Percentiles rank a stretch among this genome's conserved stretches.
phyloP scores from a whole-genome alignment of 2,329 filamentous ascomycete species.

The Penicillium aurantiogriseum region DNA sequence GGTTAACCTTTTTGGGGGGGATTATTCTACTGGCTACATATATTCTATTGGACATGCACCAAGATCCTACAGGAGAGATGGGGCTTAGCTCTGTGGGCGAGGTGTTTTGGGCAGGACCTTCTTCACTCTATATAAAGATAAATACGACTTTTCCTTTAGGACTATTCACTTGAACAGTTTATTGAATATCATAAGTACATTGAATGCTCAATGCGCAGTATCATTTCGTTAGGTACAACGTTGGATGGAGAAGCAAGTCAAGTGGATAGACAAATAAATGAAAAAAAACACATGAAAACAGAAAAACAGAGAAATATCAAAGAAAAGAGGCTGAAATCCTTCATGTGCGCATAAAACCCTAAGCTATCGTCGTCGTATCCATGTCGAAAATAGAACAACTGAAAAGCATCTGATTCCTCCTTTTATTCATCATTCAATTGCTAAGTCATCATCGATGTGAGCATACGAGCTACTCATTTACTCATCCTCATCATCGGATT shows the following conservation, averaged over 20 bases:
- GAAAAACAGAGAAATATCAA: not conserved
- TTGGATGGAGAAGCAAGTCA: not conserved
- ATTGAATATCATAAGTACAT: not conserved
- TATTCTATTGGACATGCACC: not conserved
- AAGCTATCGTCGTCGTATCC: not conserved
- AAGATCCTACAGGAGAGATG: not conserved
- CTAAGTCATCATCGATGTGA: not conserved
- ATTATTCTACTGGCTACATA: not conserved
- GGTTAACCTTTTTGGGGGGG: not conserved
- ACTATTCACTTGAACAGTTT: not conserved
- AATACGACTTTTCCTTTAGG: not conserved
- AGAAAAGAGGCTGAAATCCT: not conserved
- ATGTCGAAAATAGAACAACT: not conserved
- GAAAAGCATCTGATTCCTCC: not conserved
- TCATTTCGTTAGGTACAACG: not conserved
- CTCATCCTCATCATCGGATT: constrained; percentile 31
- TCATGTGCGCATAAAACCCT: not conserved
- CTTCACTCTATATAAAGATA: constrained; percentile 9
- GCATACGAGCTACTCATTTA: not conserved
- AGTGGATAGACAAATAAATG: not conserved
- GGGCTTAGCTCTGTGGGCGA: not conserved
- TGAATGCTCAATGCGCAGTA: not conserved
- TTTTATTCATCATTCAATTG: not conserved
- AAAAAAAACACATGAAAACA: too few relatives aligned
- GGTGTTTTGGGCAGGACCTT: constrained; percentile 9